Percentiles rank a stretch among this genome's conserved stretches.
phyloP scores from a whole-genome alignment of 164 flowering plant species.

The Santalum album region DNA sequence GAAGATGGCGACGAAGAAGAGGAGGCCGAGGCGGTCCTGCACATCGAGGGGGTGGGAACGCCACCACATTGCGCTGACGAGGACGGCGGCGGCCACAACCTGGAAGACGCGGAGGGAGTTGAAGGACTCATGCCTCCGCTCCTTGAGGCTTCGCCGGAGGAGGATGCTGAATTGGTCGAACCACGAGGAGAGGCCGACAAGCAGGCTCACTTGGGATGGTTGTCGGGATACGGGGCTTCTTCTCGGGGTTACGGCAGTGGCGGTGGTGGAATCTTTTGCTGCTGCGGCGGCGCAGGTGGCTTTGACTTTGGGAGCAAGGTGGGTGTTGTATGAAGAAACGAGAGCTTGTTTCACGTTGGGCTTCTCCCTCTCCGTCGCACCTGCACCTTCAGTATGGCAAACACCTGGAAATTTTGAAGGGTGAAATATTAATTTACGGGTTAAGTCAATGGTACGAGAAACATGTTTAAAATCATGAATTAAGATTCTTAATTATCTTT shows the following conservation, averaged over 20 bases:
- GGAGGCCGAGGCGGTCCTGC: slow-evolving; percentile 78
- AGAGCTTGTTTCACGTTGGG: slow-evolving; percentile 55
- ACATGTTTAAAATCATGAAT: too few species aligned
- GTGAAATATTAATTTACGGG: too few species aligned
- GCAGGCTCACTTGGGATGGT: too few species aligned
- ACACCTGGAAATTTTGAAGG: slow-evolving; percentile 42
- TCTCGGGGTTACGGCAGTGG: not conserved
- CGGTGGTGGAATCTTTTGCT: too few species aligned
- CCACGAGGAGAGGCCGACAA: slow-evolving; percentile 33
- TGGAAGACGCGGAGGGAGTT: slow-evolving; percentile 61
- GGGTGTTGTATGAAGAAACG: slow-evolving; percentile 44
- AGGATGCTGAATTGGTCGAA: slow-evolving; percentile 60
- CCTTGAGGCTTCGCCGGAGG: slow-evolving; percentile 65
- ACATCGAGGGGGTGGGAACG: slow-evolving; percentile 48
- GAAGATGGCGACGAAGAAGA: slow-evolving; percentile 73
- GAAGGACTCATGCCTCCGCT: slow-evolving; percentile 70
- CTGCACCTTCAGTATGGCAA: slow-evolving; percentile 35
- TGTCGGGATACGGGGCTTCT: too few species aligned
- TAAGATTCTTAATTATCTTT: too few species aligned
- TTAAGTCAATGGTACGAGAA: too few species aligned
- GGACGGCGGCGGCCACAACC: slow-evolving; percentile 47
- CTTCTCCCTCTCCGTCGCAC: slow-evolving; percentile 40
- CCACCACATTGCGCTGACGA: slow-evolving; percentile 88
- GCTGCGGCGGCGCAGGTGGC: slow-evolving; percentile 26
- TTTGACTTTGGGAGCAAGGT: slow-evolving; percentile 63